Percentiles rank a stretch among this genome's conserved stretches.
phyloP scores from a whole-genome alignment of 805 yeast genomes.

The Wickerhamomyces bisporus region DNA sequence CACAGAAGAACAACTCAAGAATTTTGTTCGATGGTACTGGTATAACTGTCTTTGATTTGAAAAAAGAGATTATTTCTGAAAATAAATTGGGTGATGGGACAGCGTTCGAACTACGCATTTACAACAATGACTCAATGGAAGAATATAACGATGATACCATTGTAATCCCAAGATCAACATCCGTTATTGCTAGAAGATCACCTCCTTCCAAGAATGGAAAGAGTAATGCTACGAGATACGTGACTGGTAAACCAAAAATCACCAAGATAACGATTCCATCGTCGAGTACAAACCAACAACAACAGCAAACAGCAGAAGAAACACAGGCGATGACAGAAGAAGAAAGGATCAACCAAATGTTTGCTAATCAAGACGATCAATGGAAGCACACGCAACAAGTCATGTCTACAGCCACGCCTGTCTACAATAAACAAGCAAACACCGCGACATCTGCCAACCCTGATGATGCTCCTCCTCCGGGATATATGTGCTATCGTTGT shows the following conservation, averaged over 20 bases:
- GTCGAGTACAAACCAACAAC: constrained; percentile 7
- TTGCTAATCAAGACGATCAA: constrained; percentile 86
- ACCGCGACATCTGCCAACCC: constrained; percentile 21
- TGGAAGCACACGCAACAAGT: constrained; percentile 94
- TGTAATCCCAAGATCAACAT: constrained; percentile 85
- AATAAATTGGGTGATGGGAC: constrained; percentile 80
- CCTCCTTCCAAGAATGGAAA: constrained; percentile 49
- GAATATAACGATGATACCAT: constrained; percentile 86
- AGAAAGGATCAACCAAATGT: constrained; percentile 85
- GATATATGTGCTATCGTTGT: constrained; percentile 93
- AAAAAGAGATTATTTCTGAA: constrained; percentile 79
- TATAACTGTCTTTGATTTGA: constrained; percentile 87
- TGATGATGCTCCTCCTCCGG: constrained; percentile 89
- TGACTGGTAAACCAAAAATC: constrained; percentile 64
- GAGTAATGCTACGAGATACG: constrained; percentile 62
- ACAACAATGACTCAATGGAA: constrained; percentile 63
- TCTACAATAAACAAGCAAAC: constrained; percentile 43
- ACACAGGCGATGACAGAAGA: constrained; percentile 63
- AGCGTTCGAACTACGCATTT: constrained; percentile 73
- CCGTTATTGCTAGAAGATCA: constrained; percentile 73
- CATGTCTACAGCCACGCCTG: constrained; percentile 80
- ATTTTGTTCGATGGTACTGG: constrained; percentile 95
- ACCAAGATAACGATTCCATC: constrained; percentile 26
- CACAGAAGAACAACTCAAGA: constrained; percentile 75
- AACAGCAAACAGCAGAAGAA: constrained; percentile 17